A percentile compares a stretch with the other conserved stretches of the same genome.
Conservation (phyloP, 2,329 filamentous ascomycete genomes). For the Phyllosticta citribraziliensis region DNA sequence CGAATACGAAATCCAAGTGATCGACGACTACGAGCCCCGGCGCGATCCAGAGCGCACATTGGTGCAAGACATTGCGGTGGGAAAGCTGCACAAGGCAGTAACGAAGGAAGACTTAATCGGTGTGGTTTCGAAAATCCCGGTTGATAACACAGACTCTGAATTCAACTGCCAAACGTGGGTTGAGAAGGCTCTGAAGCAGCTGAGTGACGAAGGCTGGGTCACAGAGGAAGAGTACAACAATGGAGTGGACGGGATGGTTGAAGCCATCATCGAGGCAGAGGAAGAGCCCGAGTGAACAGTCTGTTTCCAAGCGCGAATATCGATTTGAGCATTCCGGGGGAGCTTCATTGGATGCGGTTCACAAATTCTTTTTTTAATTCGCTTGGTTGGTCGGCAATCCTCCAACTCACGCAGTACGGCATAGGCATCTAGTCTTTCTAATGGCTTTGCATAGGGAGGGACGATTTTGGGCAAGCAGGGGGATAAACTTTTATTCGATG, state of each 20-base stretch:
- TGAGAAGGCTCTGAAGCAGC: conserved; percentile 1
- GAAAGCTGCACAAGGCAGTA: conserved; percentile 2
- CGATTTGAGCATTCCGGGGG: too few species aligned
- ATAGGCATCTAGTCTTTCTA: too few species aligned
- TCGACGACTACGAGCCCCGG: conserved; percentile 3
- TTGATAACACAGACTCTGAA: conserved; percentile 3
- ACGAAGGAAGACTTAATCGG: conserved; percentile 2
- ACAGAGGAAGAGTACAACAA: conserved; percentile 5
- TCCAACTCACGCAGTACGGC: too few species aligned
- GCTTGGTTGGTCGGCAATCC: too few species aligned
- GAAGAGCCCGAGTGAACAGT: conserved; percentile 1
- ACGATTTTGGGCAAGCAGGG: too few species aligned
- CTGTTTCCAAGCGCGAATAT: too few species aligned
- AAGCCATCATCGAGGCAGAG: conserved; percentile 3
- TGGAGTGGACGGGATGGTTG: conserved; percentile 4
- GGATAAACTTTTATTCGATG: neutral
- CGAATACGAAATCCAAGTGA: conserved; percentile 1
- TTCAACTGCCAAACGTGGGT: conserved; percentile 9
- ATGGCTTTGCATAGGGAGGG: neutral
- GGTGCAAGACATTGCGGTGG: conserved; percentile 1
- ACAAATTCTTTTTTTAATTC: too few species aligned
- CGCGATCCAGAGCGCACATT: neutral
- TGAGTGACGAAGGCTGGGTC: conserved; percentile 1
- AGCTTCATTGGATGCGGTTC: too few species aligned
- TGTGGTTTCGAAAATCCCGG: neutral